Evolutionary conservation across 805 yeast species (phyloP), one percentile per base, ranked within the genome.

Genomic region (Candida maesae): DNA sequence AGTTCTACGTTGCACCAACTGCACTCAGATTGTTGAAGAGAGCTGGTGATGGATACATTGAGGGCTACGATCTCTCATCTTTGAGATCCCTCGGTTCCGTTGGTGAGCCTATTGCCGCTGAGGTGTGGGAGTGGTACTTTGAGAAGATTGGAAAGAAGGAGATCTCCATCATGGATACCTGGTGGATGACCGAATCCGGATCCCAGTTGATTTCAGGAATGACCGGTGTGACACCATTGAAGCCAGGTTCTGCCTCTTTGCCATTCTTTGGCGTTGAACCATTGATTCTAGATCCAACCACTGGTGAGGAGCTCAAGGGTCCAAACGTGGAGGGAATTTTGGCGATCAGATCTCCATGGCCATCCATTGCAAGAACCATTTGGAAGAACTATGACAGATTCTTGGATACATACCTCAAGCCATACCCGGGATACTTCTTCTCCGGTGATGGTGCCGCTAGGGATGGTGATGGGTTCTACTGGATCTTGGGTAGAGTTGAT

Each of bases 401-500:
- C 65, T 65, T 81, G 67, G 95, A 85, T 55, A 85, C 93, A n/a
- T 85, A 85, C 65, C 66, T 84, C 61, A 80, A 77, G 44, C 91
- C 93, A 39, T 85, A 84, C 66, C 84, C 85, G 36, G 89, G 89
- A 36, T 78, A 75, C 61, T 85, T 84, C 68, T 85, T 85, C 69
- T 81, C 93, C 1, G 95, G 95, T 56, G 95, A 85, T 65, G 95
- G 95, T 65, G 93, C 91, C 20, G 91, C 89, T 15, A 75, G 90
- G 59, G 95, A 85, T 60, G 70, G 75, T 51, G 91, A 84, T 59
- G 95, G 95, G 6, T 85, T 76, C 68, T 81, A 78, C 67, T 85
- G 93, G 90, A 84, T 85, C 50, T 64, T 84, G 56, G 95, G 95
- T 42, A 74, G 95, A 67, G 93, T 85, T 46, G 95, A 85, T 63